Evolutionary conservation across 2,329 filamentous ascomycete species (phyloP), one percentile per base, ranked within the genome.

Genomic region (Phyllosticta citribraziliensis): DNA sequence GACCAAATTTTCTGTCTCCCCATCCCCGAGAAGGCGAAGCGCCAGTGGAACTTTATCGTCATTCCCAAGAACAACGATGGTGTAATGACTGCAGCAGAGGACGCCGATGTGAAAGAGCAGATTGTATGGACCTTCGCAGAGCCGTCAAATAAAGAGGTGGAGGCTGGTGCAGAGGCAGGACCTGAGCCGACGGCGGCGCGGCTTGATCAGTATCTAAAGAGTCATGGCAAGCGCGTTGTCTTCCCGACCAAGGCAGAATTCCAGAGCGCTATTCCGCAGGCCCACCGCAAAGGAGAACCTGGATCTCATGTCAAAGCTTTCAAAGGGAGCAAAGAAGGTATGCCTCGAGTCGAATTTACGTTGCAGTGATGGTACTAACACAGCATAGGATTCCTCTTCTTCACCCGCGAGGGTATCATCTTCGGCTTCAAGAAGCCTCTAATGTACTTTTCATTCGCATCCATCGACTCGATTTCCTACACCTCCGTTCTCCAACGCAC

Each of bases 381-480:
- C 6, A 5, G 9, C 1, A 10, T 62, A 84, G 83, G 84, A 50
- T 87, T 83, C 67, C 76, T 87, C 14, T 87, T 84, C 74, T 81
- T 87, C 69, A 78, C 86, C 11, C 77, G 80, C 20, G 80, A 77
- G 9, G 84, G 84, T 33, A 82, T 87, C 55, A 70, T 87, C 51
- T 87, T 82, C 67, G 84, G 81, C 51, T 87, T 85, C 76, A 86
- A 86, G 68, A 87, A 87, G 67, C 84, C 84, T 0, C 74, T 87
- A 24, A 70, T 81, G 9, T 86, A 83, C 73, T 85, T 86, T 68
- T 78, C 83, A 9, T 85, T 87, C 63, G 78, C 80, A 55, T 75
- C 76, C 40, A 78, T 87, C 62, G 81, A 82, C 57, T 81, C 80
- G 22, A 80, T 86, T 54, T 84, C 81, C 50, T 87, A 86, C 73